These are phyloP conservation scores for Lablab purpureus DNA, from an alignment of 306 rosid genomes.

Conservation along the genomic window DNA sequence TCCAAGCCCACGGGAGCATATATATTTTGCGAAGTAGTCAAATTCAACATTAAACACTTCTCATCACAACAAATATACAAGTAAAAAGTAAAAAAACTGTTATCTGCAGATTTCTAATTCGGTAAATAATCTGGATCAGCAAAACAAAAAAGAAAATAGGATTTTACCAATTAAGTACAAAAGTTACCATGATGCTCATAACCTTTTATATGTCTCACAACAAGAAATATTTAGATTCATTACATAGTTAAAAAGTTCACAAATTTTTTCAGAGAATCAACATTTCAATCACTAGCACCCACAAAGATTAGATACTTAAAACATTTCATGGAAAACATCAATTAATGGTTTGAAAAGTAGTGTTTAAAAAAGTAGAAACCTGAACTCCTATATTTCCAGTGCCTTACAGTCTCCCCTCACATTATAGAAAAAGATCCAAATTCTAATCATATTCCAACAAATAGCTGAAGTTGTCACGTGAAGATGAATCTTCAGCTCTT, in stretches of 20 bases:
- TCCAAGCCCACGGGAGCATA: conserved; percentile 24
- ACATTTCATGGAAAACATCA: neutral
- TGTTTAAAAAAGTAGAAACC: conserved; percentile 15
- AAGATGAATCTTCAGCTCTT: neutral
- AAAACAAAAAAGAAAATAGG: neutral
- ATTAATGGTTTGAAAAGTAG: conserved; percentile 3
- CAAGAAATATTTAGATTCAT: conserved; percentile 12
- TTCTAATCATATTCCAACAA: neutral
- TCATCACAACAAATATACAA: conserved; percentile 9
- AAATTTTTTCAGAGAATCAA: neutral
- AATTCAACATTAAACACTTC: conserved; percentile 12
- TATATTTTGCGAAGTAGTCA: neutral
- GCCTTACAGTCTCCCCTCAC: neutral
- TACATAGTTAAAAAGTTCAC: conserved; percentile 19
- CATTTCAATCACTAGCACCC: neutral
- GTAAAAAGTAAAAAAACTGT: neutral
- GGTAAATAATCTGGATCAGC: conserved; percentile 18
- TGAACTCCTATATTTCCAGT: neutral
- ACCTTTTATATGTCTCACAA: conserved; percentile 3
- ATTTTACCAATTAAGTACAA: neutral
- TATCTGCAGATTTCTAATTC: neutral
- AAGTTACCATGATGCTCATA: neutral
- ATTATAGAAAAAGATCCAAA: neutral
- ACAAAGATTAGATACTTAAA: neutral
- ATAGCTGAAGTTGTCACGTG: conserved; percentile 11